These are phyloP conservation scores for Pseudodiploospora longispora DNA, from an alignment of 2,329 filamentous ascomycete genomes.

Conservation along the genomic window DNA sequence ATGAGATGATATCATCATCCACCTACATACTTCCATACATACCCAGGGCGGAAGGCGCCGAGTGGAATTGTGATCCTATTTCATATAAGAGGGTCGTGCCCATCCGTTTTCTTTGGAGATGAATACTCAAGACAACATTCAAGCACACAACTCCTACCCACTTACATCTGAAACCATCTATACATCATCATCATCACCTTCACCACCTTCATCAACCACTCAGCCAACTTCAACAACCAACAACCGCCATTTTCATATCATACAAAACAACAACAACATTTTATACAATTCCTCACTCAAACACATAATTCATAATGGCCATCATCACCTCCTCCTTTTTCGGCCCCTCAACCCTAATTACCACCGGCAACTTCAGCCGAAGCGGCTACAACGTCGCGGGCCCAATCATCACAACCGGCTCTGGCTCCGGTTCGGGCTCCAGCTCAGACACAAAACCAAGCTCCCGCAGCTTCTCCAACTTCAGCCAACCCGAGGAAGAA, in stretches of 20 bases:
- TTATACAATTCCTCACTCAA: constrained; percentile 1
- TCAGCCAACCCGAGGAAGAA: background rate
- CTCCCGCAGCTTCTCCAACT: constrained; percentile 3
- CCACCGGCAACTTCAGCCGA: constrained; percentile 30
- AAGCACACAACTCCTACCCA: too few relatives aligned
- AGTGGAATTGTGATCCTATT: too few relatives aligned
- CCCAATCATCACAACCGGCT: constrained; percentile 14
- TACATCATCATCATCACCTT: background rate
- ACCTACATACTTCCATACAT: too few relatives aligned
- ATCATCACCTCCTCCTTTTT: constrained; percentile 18
- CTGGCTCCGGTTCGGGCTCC: constrained; percentile 12
- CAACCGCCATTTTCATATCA: background rate
- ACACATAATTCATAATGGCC: constrained; percentile 18
- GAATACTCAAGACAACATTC: too few relatives aligned
- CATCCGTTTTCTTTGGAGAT: too few relatives aligned
- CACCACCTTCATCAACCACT: background rate
- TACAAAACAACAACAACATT: constrained; percentile 2
- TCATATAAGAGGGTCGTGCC: too few relatives aligned
- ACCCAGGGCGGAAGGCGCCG: too few relatives aligned
- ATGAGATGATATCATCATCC: too few relatives aligned
- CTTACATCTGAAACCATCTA: too few relatives aligned
- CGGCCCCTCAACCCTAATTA: constrained; percentile 13
- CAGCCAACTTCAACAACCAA: background rate
- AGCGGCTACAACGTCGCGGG: constrained; percentile 34
- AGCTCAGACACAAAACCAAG: background rate